Conservation (phyloP, 1,284 basidiomycete genomes). For the Wallemia mellicola region DNA sequence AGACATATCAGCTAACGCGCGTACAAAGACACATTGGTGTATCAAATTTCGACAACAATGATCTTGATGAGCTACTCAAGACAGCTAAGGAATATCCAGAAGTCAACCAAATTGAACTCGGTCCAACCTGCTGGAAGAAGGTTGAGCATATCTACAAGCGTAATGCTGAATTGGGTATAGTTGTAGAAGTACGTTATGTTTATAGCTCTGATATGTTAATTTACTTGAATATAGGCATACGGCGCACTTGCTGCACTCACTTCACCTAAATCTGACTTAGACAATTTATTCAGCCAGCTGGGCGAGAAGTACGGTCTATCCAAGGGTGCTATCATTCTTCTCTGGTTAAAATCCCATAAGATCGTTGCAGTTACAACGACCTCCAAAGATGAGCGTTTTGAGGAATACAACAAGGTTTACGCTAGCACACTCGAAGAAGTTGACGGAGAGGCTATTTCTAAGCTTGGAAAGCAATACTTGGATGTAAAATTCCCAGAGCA, state of each 20-base stretch:
- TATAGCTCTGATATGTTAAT: neutral
- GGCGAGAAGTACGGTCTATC: constrained; percentile 18
- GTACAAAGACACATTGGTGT: constrained; percentile 39
- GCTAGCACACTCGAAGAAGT: neutral
- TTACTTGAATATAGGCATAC: constrained; percentile 4
- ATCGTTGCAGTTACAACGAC: neutral
- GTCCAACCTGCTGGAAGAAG: neutral
- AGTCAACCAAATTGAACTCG: constrained; percentile 10
- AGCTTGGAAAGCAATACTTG: neutral
- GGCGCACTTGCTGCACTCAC: constrained; percentile 26
- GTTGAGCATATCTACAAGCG: neutral
- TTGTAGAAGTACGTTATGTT: neutral
- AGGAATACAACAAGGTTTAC: neutral
- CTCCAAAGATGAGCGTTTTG: neutral
- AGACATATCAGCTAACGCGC: neutral
- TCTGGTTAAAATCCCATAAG: neutral
- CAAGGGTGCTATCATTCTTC: neutral
- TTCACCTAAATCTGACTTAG: constrained; percentile 25
- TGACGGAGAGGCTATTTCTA: neutral
- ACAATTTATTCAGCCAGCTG: constrained; percentile 30
- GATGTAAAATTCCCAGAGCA: neutral
- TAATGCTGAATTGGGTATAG: neutral
- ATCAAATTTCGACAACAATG: constrained; percentile 39
- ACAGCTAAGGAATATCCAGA: constrained; percentile 10
- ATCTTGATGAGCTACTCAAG: constrained; percentile 30